phyloP scores from a whole-genome alignment of 129 eudicot genomes.

The Kitagawia praeruptora region DNA sequence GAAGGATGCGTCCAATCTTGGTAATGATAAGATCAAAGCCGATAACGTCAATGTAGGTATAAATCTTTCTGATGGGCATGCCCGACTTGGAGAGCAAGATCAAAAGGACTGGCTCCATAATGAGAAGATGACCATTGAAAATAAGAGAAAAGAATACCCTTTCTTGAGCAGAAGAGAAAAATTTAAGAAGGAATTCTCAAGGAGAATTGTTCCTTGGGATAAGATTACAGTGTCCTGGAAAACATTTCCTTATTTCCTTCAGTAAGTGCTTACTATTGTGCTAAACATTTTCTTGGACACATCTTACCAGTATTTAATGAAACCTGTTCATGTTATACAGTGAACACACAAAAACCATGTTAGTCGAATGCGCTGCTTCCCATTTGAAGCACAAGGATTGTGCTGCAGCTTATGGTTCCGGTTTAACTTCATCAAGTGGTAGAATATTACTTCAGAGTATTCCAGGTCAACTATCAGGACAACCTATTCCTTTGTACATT shows the following conservation, averaged over 20 bases:
- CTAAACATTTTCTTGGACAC: neutral
- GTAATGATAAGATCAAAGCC: constrained; percentile 27
- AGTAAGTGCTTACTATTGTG: constrained; percentile 34
- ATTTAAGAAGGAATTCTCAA: constrained; percentile 70
- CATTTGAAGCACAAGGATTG: constrained; percentile 70
- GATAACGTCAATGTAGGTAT: constrained; percentile 26
- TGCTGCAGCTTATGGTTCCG: constrained; percentile 58
- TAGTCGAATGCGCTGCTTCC: constrained; percentile 82
- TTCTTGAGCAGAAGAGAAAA: constrained; percentile 60
- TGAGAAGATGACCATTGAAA: constrained; percentile 79
- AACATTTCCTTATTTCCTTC: constrained; percentile 73
- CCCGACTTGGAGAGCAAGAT: constrained; percentile 81
- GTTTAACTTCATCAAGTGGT: constrained; percentile 75
- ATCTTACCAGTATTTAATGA: constrained; percentile 4
- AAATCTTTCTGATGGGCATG: constrained; percentile 59
- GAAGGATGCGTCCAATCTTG: constrained; percentile 35
- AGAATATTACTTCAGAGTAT: constrained; percentile 88
- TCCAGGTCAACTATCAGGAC: constrained; percentile 55
- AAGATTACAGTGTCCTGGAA: constrained; percentile 84
- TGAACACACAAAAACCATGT: constrained; percentile 58
- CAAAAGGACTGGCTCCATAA: constrained; percentile 86
- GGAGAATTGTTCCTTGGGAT: constrained; percentile 89
- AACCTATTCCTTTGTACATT: neutral
- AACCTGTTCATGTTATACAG: constrained; percentile 30
- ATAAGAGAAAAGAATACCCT: constrained; percentile 78